A percentile compares a stretch with the other conserved stretches of the same genome.
Conservation (phyloP, 179 eudicot genomes). For the Spergularia azorica region DNA sequence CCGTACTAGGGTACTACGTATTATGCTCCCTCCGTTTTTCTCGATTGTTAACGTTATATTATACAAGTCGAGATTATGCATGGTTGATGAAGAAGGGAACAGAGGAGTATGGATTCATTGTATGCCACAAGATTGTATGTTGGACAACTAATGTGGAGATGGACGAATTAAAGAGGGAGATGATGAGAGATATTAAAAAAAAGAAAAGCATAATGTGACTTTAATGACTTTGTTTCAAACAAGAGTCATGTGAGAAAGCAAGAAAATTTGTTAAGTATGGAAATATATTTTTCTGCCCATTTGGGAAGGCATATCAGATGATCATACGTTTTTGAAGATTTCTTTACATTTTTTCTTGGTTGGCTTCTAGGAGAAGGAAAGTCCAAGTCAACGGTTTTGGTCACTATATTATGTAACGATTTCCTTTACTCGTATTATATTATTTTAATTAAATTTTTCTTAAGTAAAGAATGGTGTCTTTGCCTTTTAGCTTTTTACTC, state of each 20-base stretch:
- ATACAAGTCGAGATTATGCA: background rate
- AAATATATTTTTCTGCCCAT: background rate
- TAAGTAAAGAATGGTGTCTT: background rate
- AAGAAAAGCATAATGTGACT: background rate
- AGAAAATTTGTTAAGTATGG: background rate
- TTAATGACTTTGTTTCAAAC: constrained; percentile 9
- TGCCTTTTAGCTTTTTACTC: background rate
- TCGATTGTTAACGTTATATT: no score
- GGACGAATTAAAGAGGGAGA: constrained; percentile 6
- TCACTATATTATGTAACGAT: no score
- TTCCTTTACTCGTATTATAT: no score
- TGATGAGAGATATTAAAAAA: constrained; percentile 7
- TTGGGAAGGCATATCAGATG: background rate
- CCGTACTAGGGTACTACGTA: no score
- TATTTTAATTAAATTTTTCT: background rate
- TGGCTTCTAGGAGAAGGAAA: background rate
- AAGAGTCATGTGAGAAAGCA: constrained; percentile 34
- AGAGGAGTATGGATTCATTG: constrained; percentile 13
- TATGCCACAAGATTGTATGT: background rate
- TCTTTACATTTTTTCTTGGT: background rate
- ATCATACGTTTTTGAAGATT: constrained; percentile 4
- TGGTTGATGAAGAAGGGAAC: background rate
- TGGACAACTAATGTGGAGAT: background rate
- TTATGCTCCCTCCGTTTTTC: no score
- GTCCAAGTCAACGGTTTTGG: constrained; percentile 4